phyloP scores from a whole-genome alignment of 2,329 filamentous ascomycete species.

The Leptosphaerulina australis region DNA sequence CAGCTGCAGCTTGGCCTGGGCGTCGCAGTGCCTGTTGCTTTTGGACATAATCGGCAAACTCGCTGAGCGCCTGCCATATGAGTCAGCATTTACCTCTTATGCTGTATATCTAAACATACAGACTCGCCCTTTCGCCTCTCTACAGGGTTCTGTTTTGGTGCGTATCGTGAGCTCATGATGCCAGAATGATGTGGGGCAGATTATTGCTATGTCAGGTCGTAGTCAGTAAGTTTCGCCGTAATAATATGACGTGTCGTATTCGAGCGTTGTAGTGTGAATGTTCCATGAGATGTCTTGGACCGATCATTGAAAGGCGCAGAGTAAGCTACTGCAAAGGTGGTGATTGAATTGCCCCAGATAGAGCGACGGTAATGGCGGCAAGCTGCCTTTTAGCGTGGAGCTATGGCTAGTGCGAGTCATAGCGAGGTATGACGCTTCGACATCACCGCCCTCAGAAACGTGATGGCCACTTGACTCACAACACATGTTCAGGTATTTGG shows the following conservation, averaged over 20 bases:
- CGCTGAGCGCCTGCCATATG: constrained; percentile 73
- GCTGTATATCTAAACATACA: constrained; percentile 56
- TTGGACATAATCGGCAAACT: constrained; percentile 97
- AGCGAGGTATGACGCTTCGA: constrained; percentile 16
- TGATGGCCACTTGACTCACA: constrained; percentile 9
- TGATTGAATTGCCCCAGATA: constrained; percentile 16
- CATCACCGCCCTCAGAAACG: constrained; percentile 5
- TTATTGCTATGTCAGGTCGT: constrained; percentile 26
- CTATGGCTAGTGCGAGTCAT: constrained; percentile 13
- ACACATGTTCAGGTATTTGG: neutral
- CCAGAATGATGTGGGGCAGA: constrained; percentile 16
- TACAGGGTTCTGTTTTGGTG: constrained; percentile 68
- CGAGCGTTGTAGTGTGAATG: constrained; percentile 25
- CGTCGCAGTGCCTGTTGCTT: constrained; percentile 79
- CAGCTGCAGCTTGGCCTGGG: constrained; percentile 45
- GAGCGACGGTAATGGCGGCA: constrained; percentile 10
- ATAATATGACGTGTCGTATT: constrained; percentile 32
- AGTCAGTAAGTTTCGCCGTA: constrained; percentile 32
- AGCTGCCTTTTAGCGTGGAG: constrained; percentile 16
- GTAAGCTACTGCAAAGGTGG: constrained; percentile 16
- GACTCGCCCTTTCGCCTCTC: constrained; percentile 88
- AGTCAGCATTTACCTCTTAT: neutral
- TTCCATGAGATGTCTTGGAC: constrained; percentile 44
- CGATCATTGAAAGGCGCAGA: constrained; percentile 38
- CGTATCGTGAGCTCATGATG: constrained; percentile 46